Conservation (phyloP, 495 filamentous ascomycete species). For the Hyaloscypha finlandica region DNA sequence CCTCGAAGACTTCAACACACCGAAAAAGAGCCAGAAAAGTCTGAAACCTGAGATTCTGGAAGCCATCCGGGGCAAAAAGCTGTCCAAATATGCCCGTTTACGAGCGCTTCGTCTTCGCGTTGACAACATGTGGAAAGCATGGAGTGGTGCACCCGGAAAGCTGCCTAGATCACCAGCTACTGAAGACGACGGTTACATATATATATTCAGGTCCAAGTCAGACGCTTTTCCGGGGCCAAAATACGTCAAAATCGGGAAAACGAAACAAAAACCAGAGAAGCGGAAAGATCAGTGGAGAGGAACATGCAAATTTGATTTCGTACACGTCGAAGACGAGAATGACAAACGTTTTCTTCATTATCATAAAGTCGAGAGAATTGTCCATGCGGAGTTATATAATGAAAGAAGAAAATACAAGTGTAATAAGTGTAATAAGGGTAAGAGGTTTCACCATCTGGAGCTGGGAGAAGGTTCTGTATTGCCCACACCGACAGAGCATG, state of each 20-base stretch:
- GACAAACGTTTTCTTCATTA: slow-evolving; percentile 2
- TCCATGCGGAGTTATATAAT: neutral
- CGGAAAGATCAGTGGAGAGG: neutral
- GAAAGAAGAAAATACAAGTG: slow-evolving; percentile 7
- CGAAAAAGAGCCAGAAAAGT: neutral
- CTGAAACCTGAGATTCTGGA: neutral
- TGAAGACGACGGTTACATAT: slow-evolving; percentile 2
- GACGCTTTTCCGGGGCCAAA: neutral
- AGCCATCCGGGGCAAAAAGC: neutral
- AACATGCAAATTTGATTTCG: neutral
- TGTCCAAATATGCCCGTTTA: neutral
- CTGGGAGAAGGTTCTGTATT: neutral
- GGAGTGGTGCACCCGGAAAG: neutral
- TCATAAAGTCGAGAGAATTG: neutral
- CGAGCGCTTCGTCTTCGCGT: neutral
- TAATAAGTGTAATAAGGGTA: neutral
- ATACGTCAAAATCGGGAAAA: slow-evolving; percentile 2
- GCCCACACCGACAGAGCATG: neutral
- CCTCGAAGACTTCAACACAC: neutral
- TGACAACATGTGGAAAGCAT: neutral
- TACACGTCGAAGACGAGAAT: neutral
- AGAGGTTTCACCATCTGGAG: neutral
- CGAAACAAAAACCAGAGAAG: neutral
- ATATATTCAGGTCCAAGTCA: neutral
- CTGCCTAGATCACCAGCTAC: neutral